Base-by-base conservation (phyloP, 2,329 filamentous ascomycete species). In the Dactylonectria estremocensis region DNA sequence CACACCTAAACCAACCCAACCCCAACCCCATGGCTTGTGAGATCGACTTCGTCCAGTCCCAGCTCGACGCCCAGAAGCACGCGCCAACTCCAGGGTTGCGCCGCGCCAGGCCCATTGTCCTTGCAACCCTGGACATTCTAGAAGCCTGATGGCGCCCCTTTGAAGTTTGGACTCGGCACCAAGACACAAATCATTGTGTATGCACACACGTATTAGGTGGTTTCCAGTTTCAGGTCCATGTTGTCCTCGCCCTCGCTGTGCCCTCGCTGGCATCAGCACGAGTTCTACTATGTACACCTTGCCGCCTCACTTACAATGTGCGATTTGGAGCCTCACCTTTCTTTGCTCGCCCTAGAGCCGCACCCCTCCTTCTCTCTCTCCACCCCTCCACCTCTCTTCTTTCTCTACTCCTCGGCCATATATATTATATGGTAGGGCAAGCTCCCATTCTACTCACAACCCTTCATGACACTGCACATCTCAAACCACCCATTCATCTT, bases 231-330 rank as follows among this genome's bases (percentile, higher is more conserved):
- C 72, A 72, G 67, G 66, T 69, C 67, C 67, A 67, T 65, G 63
- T 31, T 68, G 65, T 59, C 67, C 48, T 70, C 67, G 64, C 64
- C 24, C 24, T 28, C 24, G 24, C 24, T 28, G 24, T 56, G 48
- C 54, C 62, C 66, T 73, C 46, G 18, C 33, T 22, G 37, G 68
- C 69, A 65, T 64, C 65, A 63, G 71, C 67, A 70, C 64, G 61
- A 60, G 48, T 69, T 69, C 74, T 74, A 63, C 60, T 52, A 35
- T 28, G 33, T 28, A 24, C 35, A 67, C 45, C 68, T 70, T 53
- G 58, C 66, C 74, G 74, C 74, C 74, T 76, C 74, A 76, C 74
- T 74, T 59, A 28, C 64, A 76, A 75, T 72, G 73, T 76, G 74
- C 74, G 59, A 64, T 74, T 76, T 72, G 50, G 72, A 76, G 74